These are phyloP conservation scores for Sporisorium sorghi DNA, from an alignment of 1,284 basidiomycete genomes.

Conservation along the genomic window DNA sequence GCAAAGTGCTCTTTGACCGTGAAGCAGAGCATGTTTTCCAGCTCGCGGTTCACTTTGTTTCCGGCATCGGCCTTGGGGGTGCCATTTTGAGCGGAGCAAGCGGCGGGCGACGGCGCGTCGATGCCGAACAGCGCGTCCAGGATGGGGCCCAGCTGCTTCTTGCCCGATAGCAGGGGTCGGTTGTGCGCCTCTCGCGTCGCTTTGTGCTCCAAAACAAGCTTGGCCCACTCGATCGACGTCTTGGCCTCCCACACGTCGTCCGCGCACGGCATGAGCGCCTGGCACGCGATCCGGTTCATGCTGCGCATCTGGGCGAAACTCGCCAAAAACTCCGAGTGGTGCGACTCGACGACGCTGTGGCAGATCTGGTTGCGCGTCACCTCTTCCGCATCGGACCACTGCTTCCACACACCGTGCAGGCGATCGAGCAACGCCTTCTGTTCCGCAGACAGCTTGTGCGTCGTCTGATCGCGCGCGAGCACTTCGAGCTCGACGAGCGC, in stretches of 20 bases:
- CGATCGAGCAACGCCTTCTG: conserved; percentile 34
- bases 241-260: conserved; percentile 49
- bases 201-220: conserved; percentile 40
- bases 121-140: conserved; percentile 31
- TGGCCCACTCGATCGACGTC: conserved; percentile 46
- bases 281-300: conserved; percentile 33
- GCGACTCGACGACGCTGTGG: conserved; percentile 47
- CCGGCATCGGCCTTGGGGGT: background rate
- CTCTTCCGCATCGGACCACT: conserved; percentile 52
- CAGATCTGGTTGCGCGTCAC: conserved; percentile 45
- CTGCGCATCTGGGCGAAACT: conserved; percentile 34
- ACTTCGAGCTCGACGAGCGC: conserved; percentile 48
- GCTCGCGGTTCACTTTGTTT: conserved; percentile 8
- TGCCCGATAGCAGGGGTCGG: conserved; percentile 22
- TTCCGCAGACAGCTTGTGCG: conserved; percentile 34
- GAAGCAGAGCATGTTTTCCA: conserved; percentile 31
- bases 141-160: conserved; percentile 39
- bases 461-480: conserved; percentile 26
- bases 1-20: conserved; percentile 48
- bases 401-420: conserved; percentile 43
- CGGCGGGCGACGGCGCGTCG: conserved; percentile 16
- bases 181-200: conserved; percentile 26
- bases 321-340: conserved; percentile 40
- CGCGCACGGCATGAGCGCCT: conserved; percentile 43
- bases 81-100: background rate